Base-by-base conservation (phyloP, 2,329 filamentous ascomycete genomes). In the Alternaria novae-zelandiae region DNA sequence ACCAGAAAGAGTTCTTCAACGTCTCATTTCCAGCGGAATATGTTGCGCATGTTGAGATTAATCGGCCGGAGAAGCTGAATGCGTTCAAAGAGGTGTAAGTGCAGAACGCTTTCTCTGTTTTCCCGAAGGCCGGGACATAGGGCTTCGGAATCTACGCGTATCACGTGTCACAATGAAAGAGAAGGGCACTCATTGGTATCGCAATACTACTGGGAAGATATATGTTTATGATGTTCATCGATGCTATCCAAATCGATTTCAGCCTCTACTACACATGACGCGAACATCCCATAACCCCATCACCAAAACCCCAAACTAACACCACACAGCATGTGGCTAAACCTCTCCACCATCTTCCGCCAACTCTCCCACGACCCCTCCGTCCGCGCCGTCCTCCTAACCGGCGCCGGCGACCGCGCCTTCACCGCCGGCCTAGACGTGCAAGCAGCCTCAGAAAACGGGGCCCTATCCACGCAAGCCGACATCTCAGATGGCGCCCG, bases 21-120 rank as follows among this genome's bases (percentile, higher is more conserved):
- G 85, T 96, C 70, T 88, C 87, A n/a, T 89, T 89, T 45, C 92
- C 94, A 0, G 75, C 82, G 41, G 86, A 90, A 74, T 89, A 89
- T 82, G 90, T 97, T 53, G 92, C 90, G n/a, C 93, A 97, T 78
- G 91, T 98, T 63, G 91, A 97, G 82, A 97, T 97, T 82, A 94
- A 96, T 83, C 88, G 94, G 1, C 89, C 94, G 1, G 81, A 88
- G 69, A 97, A 97, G 83, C 84, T 97, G 79, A 98, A 98, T 80
- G 89, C 94, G 68, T 97, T 97, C 80, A 86, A 89, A 69, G 89
- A 93, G 78, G 83, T 81, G 86, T 88, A 79, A 70, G 83, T 81
- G 8, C 25, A 26, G 3, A 58, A 21, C 45, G 43, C 23, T 20
- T 43, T 15, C 11, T n/a, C 3, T 13, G 3, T 5, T 23, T 6